Evolutionary conservation across 2,329 filamentous ascomycete genomes (phyloP), one percentile per base, ranked within the genome.

Genomic region (Rhinocladiella similis): DNA sequence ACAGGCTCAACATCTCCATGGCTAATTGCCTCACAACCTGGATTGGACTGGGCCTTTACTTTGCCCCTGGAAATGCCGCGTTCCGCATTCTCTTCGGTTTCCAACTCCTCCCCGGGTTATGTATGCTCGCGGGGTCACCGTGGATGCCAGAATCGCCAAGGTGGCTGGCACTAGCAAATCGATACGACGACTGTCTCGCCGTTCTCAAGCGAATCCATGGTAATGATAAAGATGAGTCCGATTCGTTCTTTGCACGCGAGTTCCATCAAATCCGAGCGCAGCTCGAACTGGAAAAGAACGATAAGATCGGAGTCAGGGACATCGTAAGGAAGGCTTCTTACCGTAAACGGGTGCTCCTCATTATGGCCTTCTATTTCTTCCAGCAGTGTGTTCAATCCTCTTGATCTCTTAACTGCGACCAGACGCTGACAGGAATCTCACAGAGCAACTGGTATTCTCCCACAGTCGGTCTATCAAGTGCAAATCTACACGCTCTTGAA

Each of bases 191-290:
- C 5, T 14, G 9, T 18, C 35, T 41, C 5, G 49, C 39, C 1
- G 49, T 57, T 5, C 49, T 57, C 13, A 53, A 49, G 22, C 25
- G 33, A 16, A 39, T 59, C n/a, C 52, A 51, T 22, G 33, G 48
- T 9, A 33, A 38, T 16, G 22, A 35, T 0, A 10, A 55, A 1
- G 20, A 55, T 22, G 36, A 16, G 5, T n/a, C n/a, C n/a, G 52
- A 59, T 42, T 29, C 46, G 1, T 59, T 59, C 20, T 47, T 20
- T 20, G 42, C 19, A 4, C 33, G 33, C 7, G 56, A 59, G 42
- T 59, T 52, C 42, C 47, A 48, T 39, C 52, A 55, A 20, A 55
- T 59, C 18, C n/a, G 25, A 27, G 47, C 52, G 2, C 56, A 59
- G 43, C 52, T 59, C 27, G 39, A 59, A 19, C 25, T 55, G 3